Evolutionary conservation across 805 yeast species (phyloP).

Genomic region (Sungouiozyma ichnusensis): DNA sequence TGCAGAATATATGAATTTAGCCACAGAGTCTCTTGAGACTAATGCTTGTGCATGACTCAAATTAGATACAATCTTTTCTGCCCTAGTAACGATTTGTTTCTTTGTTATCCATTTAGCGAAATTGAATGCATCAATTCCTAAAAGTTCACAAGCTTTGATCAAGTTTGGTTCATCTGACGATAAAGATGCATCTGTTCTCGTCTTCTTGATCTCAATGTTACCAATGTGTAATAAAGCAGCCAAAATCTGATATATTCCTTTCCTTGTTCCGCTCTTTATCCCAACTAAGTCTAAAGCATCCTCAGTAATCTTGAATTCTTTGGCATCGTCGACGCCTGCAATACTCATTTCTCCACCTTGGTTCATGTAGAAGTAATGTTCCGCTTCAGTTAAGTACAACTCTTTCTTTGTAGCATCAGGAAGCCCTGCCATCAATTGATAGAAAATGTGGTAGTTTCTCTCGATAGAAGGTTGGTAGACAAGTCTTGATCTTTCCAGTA

Average conservation of each 20-base stretch:
- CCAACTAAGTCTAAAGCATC: constrained; percentile 78
- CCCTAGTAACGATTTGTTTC: constrained; percentile 84
- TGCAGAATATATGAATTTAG: constrained; percentile 86
- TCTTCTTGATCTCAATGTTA: constrained; percentile 76
- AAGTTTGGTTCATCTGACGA: constrained; percentile 81
- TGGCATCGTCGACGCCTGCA: constrained; percentile 69
- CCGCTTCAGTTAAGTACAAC: constrained; percentile 52
- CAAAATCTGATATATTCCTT: constrained; percentile 61
- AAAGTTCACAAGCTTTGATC: constrained; percentile 68
- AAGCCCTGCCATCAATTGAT: constrained; percentile 76
- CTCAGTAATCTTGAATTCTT: constrained; percentile 65
- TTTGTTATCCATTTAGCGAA: constrained; percentile 89
- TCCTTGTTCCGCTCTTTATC: constrained; percentile 46
- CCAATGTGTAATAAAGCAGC: constrained; percentile 91
- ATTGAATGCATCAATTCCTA: constrained; percentile 62
- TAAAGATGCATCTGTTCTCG: constrained; percentile 73
- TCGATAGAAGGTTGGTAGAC: constrained; percentile 89
- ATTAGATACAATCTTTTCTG: constrained; percentile 82
- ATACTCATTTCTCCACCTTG: constrained; percentile 75
- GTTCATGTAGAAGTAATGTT: constrained; percentile 69
- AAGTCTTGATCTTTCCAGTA: constrained; percentile 85
- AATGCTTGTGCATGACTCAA: constrained; percentile 73
- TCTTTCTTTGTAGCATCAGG: constrained; percentile 39
- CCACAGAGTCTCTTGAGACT: constrained; percentile 94
- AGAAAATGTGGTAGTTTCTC: constrained; percentile 90